Percentiles rank a stretch among this genome's conserved stretches.
These are phyloP conservation scores for Lecanicillium sp. DNA, from an alignment of 2,329 filamentous ascomycete species.

Conservation along the genomic window DNA sequence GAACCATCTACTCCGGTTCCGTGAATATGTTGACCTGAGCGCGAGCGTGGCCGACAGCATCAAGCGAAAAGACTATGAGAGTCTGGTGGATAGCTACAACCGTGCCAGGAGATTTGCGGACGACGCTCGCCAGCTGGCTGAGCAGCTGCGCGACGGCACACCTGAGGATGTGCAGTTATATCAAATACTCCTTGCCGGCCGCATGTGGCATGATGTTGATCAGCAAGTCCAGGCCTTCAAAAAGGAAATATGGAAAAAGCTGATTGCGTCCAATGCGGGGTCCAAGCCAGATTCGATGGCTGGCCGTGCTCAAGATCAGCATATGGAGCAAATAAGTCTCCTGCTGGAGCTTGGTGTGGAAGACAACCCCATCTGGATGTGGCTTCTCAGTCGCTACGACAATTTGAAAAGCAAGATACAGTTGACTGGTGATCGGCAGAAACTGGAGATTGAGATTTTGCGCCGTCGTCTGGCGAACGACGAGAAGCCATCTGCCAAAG, in stretches of 20 bases:
- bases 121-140: constrained; percentile 64
- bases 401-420: constrained; percentile 82
- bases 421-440: constrained; percentile 72
- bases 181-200: constrained; percentile 76
- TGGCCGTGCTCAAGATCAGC: constrained; percentile 63
- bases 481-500: constrained; percentile 62
- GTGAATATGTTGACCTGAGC: constrained; percentile 75
- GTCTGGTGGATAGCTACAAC: constrained; percentile 77
- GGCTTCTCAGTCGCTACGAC: constrained; percentile 85
- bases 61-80: constrained; percentile 84
- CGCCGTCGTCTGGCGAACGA: constrained; percentile 69
- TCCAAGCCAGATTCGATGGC: constrained; percentile 38
- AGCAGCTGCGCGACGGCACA: constrained; percentile 42
- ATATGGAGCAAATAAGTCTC: constrained; percentile 84
- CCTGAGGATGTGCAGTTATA: constrained; percentile 76
- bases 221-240: constrained; percentile 83
- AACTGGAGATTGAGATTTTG: constrained; percentile 86
- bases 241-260: constrained; percentile 76
- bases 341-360: constrained; percentile 91
- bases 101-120: constrained; percentile 76
- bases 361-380: constrained; percentile 94
- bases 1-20: constrained; percentile 68
- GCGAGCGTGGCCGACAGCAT: constrained; percentile 74
- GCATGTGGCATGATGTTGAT: constrained; percentile 93
- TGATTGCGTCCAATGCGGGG: constrained; percentile 60